phyloP scores from a whole-genome alignment of 1,284 basidiomycete species.

The Ustilago nuda region DNA sequence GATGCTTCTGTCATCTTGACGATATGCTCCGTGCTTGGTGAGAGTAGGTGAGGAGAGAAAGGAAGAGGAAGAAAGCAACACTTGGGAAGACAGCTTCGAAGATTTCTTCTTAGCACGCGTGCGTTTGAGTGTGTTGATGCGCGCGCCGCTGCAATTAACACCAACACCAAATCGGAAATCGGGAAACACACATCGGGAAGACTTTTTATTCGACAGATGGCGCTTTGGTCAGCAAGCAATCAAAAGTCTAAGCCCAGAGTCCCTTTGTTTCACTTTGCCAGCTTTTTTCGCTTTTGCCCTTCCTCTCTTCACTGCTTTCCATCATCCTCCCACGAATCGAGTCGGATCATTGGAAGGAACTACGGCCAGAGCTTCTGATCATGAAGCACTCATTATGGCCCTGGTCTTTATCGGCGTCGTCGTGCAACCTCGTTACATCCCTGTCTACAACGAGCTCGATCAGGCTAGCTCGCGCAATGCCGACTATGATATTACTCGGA shows the following conservation, averaged over 20 bases:
- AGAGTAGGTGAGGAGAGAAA: neutral
- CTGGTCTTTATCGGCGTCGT: neutral
- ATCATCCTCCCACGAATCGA: neutral
- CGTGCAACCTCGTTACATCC: neutral
- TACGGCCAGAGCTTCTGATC: neutral
- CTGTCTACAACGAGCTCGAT: neutral
- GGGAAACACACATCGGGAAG: constrained; percentile 3
- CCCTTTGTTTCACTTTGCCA: neutral
- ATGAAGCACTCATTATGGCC: constrained; percentile 32
- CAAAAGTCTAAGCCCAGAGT: neutral
- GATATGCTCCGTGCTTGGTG: constrained; percentile 1
- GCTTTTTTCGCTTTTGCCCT: neutral
- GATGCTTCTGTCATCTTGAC: constrained; percentile 20
- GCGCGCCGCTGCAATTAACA: constrained; percentile 25
- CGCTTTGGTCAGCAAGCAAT: neutral
- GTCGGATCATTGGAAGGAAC: neutral
- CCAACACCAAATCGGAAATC: constrained; percentile 8
- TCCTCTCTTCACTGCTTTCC: neutral
- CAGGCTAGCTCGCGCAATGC: neutral
- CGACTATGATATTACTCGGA: neutral
- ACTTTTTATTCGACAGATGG: constrained; percentile 1
- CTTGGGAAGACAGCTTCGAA: neutral
- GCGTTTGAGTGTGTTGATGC: constrained; percentile 3
- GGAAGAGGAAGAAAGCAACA: constrained; percentile 14
- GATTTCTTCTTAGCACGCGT: constrained; percentile 1